A percentile compares a stretch with the other conserved stretches of the same genome.
Conservation (phyloP, 768 basidiomycete genomes). For the Hericium coralloides region DNA sequence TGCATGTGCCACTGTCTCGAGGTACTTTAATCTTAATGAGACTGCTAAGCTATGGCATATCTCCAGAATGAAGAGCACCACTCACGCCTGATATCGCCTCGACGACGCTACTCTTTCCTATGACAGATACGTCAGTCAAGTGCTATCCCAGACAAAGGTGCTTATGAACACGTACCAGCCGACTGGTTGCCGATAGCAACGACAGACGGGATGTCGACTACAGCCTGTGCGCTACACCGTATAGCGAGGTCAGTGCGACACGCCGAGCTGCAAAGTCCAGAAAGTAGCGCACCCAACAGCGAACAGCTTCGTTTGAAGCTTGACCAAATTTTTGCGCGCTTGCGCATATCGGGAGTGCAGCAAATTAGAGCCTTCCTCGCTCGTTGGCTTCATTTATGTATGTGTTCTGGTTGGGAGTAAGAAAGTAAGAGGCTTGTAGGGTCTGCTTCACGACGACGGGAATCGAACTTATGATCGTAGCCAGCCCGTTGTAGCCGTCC, state of each 20-base stretch:
- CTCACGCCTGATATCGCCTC: neutral
- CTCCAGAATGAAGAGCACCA: no score
- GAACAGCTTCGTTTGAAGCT: neutral
- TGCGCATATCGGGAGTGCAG: neutral
- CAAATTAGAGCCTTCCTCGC: neutral
- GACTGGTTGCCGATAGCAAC: slow-evolving; percentile 34
- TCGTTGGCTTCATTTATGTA: neutral
- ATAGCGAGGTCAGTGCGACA: neutral
- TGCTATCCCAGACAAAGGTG: no score
- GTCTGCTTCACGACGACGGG: neutral
- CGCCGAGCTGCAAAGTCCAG: neutral
- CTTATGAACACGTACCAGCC: neutral
- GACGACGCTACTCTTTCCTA: slow-evolving; percentile 6
- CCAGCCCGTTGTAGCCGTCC: no score
- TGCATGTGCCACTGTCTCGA: slow-evolving; percentile 35
- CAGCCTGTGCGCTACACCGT: slow-evolving; percentile 28
- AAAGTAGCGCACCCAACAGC: neutral
- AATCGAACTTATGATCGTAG: no score
- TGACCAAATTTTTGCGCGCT: neutral
- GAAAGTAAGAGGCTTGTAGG: neutral
- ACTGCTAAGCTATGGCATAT: neutral
- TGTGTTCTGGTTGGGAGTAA: neutral
- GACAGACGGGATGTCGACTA: slow-evolving; percentile 39
- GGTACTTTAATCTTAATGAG: slow-evolving; percentile 31
- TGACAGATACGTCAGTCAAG: neutral